Conservation (phyloP, 805 yeast species). For the Myxozyma monticola region DNA sequence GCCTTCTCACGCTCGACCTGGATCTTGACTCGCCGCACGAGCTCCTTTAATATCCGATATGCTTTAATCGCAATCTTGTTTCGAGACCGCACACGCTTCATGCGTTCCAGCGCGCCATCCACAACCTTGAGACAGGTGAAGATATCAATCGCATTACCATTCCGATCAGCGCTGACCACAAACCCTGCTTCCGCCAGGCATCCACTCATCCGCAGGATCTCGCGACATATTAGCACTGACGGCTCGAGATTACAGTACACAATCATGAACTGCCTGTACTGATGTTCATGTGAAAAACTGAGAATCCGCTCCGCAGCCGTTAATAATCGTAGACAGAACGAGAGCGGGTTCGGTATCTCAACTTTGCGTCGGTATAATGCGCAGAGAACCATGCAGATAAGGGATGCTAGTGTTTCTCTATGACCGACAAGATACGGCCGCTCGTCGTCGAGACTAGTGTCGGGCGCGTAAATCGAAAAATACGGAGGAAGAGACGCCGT, state of each 20-base stretch:
- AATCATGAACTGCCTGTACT: constrained; percentile 29
- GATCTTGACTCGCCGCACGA: constrained; percentile 24
- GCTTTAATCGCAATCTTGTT: constrained; percentile 27
- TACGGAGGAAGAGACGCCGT: constrained; percentile 27
- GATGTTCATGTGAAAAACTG: constrained; percentile 10
- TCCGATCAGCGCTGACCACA: constrained; percentile 20
- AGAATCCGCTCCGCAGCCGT: constrained; percentile 24
- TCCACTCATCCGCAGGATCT: constrained; percentile 25
- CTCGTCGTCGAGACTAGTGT: constrained; percentile 19
- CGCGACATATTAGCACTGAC: constrained; percentile 26
- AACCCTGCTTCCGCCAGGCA: constrained; percentile 23
- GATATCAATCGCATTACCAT: constrained; percentile 25
- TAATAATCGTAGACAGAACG: constrained; percentile 26
- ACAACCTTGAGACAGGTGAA: constrained; percentile 23
- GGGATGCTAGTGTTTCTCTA: constrained; percentile 24
- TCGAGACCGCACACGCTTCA: constrained; percentile 12
- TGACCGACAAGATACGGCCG: constrained; percentile 17
- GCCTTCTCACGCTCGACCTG: constrained; percentile 26
- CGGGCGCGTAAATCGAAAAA: constrained; percentile 23
- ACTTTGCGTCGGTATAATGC: constrained; percentile 25
- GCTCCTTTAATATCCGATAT: constrained; percentile 23
- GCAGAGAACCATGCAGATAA: constrained; percentile 25
- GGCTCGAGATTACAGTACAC: constrained; percentile 29
- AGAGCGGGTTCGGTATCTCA: constrained; percentile 23
- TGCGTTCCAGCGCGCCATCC: constrained; percentile 18